These are phyloP conservation scores for Picochlorum costavermella DNA, from an alignment of 139 green algal genomes.

Conservation along the genomic window DNA sequence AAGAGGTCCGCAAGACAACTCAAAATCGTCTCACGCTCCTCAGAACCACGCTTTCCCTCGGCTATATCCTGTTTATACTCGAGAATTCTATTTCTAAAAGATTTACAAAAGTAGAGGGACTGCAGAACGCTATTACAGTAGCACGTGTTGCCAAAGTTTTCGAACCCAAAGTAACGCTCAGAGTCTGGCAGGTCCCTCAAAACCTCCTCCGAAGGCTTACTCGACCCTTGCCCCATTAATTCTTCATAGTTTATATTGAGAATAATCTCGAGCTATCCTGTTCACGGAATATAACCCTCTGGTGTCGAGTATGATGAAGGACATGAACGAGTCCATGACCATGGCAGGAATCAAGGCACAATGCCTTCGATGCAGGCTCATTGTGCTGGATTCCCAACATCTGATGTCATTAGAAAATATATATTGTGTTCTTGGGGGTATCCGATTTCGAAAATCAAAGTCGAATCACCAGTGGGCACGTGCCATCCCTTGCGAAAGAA, in stretches of 20 bases:
- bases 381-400: no score
- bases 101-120: slow-evolving; percentile 79
- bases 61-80: slow-evolving; percentile 47
- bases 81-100: slow-evolving; percentile 75
- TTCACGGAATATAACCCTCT: no score
- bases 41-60: slow-evolving; percentile 4
- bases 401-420: no score
- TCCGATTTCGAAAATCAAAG: no score
- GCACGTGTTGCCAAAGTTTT: slow-evolving; percentile 99
- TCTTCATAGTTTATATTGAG: neutral
- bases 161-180: slow-evolving; percentile 90
- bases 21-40: slow-evolving; percentile 80
- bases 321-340: no score
- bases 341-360: no score
- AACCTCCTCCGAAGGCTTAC: slow-evolving; percentile 31
- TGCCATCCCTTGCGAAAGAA: no score
- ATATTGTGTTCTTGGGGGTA: no score
- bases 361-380: no score
- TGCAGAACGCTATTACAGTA: slow-evolving; percentile 97
- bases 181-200: slow-evolving; percentile 58
- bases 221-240: slow-evolving; percentile 31
- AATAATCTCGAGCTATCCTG: neutral
- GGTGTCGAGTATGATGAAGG: no score
- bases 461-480: no score
- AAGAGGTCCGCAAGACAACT: slow-evolving; percentile 87